Conservation (phyloP, 768 basidiomycete genomes). For the Lepiota brunneoincarnata region DNA sequence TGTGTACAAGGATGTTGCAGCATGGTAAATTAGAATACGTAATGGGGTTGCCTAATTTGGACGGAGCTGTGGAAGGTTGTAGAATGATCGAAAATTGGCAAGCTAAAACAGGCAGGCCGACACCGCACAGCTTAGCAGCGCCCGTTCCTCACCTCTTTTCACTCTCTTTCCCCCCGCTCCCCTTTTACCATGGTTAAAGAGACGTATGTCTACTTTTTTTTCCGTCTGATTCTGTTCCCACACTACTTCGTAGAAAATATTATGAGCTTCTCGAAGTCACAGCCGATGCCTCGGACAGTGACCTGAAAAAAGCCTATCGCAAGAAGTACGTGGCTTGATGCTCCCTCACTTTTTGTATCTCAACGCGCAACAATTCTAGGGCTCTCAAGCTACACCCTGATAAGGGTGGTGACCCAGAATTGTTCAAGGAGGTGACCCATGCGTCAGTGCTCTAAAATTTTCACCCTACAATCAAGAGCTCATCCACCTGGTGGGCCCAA, state of each 20-base stretch:
- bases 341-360: conserved; percentile 10
- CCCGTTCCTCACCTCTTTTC: conserved; percentile 14
- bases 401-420: conserved; percentile 94
- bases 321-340: conserved; percentile 63
- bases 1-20: conserved; percentile 74
- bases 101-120: conserved; percentile 27
- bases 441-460: conserved; percentile 56
- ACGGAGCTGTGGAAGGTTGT: conserved; percentile 42
- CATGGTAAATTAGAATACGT: background rate
- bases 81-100: conserved; percentile 37
- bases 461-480: background rate
- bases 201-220: conserved; percentile 42
- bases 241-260: conserved; percentile 58
- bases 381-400: conserved; percentile 86
- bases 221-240: conserved; percentile 6
- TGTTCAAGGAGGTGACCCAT: conserved; percentile 97
- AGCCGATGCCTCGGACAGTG: conserved; percentile 74
- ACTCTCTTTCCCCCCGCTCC: conserved; percentile 18
- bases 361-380: conserved; percentile 35
- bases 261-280: conserved; percentile 91
- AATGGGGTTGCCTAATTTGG: conserved; percentile 29
- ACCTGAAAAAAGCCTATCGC: conserved; percentile 94
- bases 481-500: conserved; percentile 2
- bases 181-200: conserved; percentile 60
- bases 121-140: conserved; percentile 17